Base-by-base conservation (phyloP, 2,329 filamentous ascomycete species). In the Fusarium neocosmosporiellum region DNA sequence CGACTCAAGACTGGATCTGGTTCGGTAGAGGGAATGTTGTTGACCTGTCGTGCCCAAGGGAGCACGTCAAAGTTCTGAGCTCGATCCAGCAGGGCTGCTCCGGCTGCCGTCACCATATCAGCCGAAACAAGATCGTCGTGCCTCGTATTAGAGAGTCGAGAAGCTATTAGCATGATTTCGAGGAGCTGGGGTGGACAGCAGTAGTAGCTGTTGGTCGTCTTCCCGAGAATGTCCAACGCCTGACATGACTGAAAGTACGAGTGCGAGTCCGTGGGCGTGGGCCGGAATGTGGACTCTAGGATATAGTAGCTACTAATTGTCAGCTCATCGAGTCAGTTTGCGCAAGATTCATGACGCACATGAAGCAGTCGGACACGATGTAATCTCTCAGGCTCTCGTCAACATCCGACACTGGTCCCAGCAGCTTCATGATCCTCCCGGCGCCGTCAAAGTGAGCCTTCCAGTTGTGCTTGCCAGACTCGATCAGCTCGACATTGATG, bases 401-500 rank as follows among this genome's bases (percentile, higher is more conserved):
- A 6, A 80, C 73, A 7, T 78, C 74, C 16, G 78, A 74, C 6
- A 74, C 75, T 7, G 81, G 80, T 29, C 81, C 79, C 5, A 87
- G 74, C 13, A 84, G 75, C 22, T 80, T 79, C 79, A 87, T 84
- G 48, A 87, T 84, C 27, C 79, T 79, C 5, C 81, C 82, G 3
- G 85, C 85, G 3, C 84, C 86, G 59, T 86, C 81, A 24, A 87
- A 80, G 65, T 87, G 86, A 16, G 82, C 81, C 54, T 82, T 84
- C 85, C 85, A 87, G 14, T 83, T 83, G 39, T 85, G 81, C 71
- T 83, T 85, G 2, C 85, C 85, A 16, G 84, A 85, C 76, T 87
- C 85, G 59, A 87, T 85, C 55, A 87, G 78, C 77, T 88, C 84
- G 58, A 87, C 80, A 68, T 87, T 86, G 78, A 88, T 81, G 71